Conservation (phyloP, 1,284 basidiomycete genomes). For the Trametes hirsuta region DNA sequence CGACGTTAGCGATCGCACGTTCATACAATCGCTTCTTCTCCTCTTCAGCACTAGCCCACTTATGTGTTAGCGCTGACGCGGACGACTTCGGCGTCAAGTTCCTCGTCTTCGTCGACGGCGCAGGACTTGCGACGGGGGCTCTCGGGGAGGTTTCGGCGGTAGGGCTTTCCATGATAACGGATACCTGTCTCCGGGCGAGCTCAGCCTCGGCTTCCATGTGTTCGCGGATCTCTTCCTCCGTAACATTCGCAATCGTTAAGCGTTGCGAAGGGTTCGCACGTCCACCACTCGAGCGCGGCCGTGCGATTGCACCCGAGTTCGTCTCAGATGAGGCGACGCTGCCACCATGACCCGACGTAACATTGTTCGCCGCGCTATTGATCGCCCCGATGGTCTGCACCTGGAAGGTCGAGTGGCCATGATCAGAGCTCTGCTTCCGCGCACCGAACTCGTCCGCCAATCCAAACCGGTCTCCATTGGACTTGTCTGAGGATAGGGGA, state of each 20-base stretch:
- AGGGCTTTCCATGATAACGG: conserved; percentile 24
- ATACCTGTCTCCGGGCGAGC: conserved; percentile 22
- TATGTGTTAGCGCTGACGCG: conserved; percentile 8
- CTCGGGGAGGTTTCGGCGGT: background rate
- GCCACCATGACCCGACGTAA: conserved; percentile 4
- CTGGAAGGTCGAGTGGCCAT: conserved; percentile 15
- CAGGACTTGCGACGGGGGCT: background rate
- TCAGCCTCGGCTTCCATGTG: conserved; percentile 29
- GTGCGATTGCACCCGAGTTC: conserved; percentile 10
- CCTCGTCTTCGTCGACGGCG: background rate
- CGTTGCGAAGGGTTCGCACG: conserved; percentile 17
- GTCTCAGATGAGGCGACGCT: conserved; percentile 17
- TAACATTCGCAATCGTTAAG: conserved; percentile 34
- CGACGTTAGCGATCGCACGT: conserved; percentile 63
- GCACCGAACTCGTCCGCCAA: conserved; percentile 37
- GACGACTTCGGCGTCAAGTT: background rate
- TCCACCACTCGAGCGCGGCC: conserved; percentile 29
- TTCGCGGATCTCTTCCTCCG: conserved; percentile 30
- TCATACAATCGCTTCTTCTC: conserved; percentile 73
- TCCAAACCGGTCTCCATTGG: conserved; percentile 8
- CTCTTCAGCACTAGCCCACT: conserved; percentile 62
- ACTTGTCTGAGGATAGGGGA: conserved; percentile 26
- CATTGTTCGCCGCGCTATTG: conserved; percentile 8
- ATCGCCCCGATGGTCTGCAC: conserved; percentile 33
- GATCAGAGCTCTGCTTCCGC: conserved; percentile 22